Base-by-base conservation (phyloP, 768 basidiomycete genomes). In the Calocera viscosa region DNA sequence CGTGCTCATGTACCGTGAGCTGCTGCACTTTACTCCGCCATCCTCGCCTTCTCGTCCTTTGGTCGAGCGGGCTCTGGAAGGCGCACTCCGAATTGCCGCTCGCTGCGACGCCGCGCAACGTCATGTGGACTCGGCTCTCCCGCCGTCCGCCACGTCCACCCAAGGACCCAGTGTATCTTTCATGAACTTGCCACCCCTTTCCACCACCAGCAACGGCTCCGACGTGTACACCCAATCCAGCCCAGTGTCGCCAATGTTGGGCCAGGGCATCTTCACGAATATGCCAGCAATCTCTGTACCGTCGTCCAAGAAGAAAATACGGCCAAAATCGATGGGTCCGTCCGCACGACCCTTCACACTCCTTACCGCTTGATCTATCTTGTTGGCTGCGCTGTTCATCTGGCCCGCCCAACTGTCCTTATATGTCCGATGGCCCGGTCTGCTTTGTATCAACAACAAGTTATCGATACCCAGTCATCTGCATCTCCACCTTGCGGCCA, bases 81-180 rank as follows among this genome's bases (percentile, higher is more conserved):
- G 78, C 60, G 83, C 86, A 28, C 70, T 76, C 39, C 77, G 83
- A n/a, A 84, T 87, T 64, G 86, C 86, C 41, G 74, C 78, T 72
- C 80, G 81, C 69, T 87, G 86, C 68, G 82, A 87, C 71, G 78
- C 77, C 22, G 85, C 84, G 17, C 86, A 87, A 65, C 66, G 67
- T 28, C 35, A 69, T 66, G 30, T 17, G 22, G 49, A 47, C 26
- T 47, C 63, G 34, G 34, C 64, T 34, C 14, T 60, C 5, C 53
- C 53, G 19, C 53, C 53, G 5, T 60, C 53, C 7, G 53, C 53
- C 8, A 60, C 30, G 24, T 60, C 53, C 2, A 16, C 53, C 30
- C 53, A 60, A 28, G 53, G 53, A 16, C 53, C 53, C 26, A 60
- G 30, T 32, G 14, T 5, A 2, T 5, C 14, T 7, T 26, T 30